A percentile compares a stretch with the other conserved stretches of the same genome.
Conservation (phyloP, 2,329 filamentous ascomycete species). For the Exserohilum rostratum region DNA sequence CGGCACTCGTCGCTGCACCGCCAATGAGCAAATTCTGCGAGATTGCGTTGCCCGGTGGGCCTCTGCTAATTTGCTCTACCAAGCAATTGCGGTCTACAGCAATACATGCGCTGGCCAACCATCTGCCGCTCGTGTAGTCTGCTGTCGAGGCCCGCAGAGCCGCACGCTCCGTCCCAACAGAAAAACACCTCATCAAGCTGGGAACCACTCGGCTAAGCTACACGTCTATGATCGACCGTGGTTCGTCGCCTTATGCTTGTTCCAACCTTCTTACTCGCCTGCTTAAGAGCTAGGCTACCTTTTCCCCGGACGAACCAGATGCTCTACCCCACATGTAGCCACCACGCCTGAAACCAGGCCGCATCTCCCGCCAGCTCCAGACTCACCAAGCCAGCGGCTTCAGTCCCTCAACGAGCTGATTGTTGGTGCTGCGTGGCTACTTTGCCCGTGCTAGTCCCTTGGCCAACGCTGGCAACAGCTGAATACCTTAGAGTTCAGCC, state of each 20-base stretch:
- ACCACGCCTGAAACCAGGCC: conserved; percentile 17
- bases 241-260: conserved; percentile 18
- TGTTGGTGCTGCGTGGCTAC: background rate
- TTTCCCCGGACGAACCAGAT: conserved; percentile 24
- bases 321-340: conserved; percentile 16
- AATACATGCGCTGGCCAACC: background rate
- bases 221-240: conserved; percentile 3
- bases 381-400: conserved; percentile 9
- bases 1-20: conserved; percentile 5
- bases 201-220: conserved; percentile 11
- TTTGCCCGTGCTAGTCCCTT: background rate
- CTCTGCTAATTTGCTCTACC: conserved; percentile 10
- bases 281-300: conserved; percentile 11
- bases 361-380: conserved; percentile 12
- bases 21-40: conserved; percentile 7
- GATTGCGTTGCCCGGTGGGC: conserved; percentile 13
- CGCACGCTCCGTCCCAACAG: conserved; percentile 19
- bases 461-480: background rate
- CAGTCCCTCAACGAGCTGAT: background rate
- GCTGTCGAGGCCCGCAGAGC: conserved; percentile 17
- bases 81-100: background rate
- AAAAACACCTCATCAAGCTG: conserved; percentile 9
- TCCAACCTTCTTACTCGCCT: conserved; percentile 7
- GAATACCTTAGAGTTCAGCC: background rate
- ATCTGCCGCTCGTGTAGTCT: conserved; percentile 1